phyloP scores from a whole-genome alignment of 306 rosid genomes.

The Datisca glomerata region DNA sequence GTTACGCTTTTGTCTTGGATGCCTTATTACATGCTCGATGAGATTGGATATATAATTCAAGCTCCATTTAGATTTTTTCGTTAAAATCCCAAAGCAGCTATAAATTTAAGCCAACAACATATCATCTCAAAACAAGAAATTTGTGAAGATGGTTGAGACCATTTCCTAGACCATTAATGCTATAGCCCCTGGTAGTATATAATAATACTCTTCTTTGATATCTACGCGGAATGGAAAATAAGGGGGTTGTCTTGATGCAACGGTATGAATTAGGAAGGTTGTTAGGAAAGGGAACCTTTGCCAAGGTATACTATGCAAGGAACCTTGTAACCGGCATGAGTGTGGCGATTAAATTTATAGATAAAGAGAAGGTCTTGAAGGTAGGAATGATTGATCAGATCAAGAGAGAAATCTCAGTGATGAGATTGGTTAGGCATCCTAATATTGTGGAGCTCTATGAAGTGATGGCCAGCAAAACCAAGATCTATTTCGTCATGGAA shows the following conservation, averaged over 20 bases:
- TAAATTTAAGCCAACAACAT: conserved; percentile 21
- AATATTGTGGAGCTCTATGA: not conserved
- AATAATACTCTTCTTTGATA: no score
- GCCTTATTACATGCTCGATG: conserved; percentile 11
- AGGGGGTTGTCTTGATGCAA: not conserved
- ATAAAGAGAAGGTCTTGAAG: not conserved
- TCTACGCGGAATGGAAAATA: not conserved
- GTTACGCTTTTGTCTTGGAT: conserved; percentile 32
- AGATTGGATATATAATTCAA: conserved; percentile 24
- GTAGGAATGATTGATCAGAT: not conserved
- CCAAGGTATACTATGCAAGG: not conserved
- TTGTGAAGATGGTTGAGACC: conserved; percentile 71
- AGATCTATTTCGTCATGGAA: not conserved
- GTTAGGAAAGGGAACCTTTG: not conserved
- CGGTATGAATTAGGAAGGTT: conserved; percentile 5
- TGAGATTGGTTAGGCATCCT: not conserved
- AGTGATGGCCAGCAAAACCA: not conserved
- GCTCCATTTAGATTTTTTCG: conserved; percentile 15
- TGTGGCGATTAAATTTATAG: not conserved
- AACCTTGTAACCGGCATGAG: not conserved
- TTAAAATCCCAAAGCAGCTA: conserved; percentile 24
- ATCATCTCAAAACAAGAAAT: conserved; percentile 30
- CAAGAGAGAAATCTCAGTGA: not conserved
- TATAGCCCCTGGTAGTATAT: no score
- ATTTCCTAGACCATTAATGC: no score